A percentile compares a stretch with the other conserved stretches of the same genome.
Evolutionary conservation across 1,139 yeast genomes (phyloP).

Genomic region (Waltiozyma sp.): DNA sequence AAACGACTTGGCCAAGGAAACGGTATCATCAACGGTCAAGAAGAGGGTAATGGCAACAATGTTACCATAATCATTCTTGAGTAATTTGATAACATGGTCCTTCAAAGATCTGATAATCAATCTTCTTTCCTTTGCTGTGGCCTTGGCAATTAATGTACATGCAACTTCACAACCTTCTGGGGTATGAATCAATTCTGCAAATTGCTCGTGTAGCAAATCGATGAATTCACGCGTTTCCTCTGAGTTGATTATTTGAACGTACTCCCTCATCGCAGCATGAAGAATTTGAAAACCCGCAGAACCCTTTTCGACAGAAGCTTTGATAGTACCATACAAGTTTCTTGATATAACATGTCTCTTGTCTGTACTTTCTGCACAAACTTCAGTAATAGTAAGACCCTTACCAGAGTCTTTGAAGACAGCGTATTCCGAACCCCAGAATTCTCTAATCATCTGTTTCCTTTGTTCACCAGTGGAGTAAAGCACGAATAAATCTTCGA

Average conservation of each 20-base stretch:
- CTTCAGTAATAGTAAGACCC: constrained; percentile 51
- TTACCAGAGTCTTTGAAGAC: constrained; percentile 72
- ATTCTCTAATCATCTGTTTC: constrained; percentile 86
- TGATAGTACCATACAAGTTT: constrained; percentile 42
- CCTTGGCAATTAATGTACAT: constrained; percentile 62
- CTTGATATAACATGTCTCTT: constrained; percentile 67
- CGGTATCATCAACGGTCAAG: constrained; percentile 91
- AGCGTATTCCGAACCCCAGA: constrained; percentile 96
- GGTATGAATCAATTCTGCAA: constrained; percentile 93
- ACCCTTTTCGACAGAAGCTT: constrained; percentile 32
- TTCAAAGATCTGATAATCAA: constrained; percentile 59
- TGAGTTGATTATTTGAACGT: constrained; percentile 54
- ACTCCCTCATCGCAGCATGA: constrained; percentile 94
- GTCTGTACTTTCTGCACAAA: constrained; percentile 64
- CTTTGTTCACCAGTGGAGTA: constrained; percentile 80
- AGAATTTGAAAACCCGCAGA: constrained; percentile 82
- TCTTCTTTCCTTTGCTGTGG: constrained; percentile 91
- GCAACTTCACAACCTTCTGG: constrained; percentile 93
- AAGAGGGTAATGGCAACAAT: constrained; percentile 67
- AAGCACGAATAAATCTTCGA: constrained; percentile 83
- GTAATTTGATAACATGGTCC: constrained; percentile 61
- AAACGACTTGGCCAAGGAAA: constrained; percentile 65
- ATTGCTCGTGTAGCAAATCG: constrained; percentile 74
- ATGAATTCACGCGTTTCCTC: constrained; percentile 75
- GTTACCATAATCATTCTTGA: constrained; percentile 81